Evolutionary conservation across 495 filamentous ascomycete genomes (phyloP).

Genomic region (Cladorrhinum samala): DNA sequence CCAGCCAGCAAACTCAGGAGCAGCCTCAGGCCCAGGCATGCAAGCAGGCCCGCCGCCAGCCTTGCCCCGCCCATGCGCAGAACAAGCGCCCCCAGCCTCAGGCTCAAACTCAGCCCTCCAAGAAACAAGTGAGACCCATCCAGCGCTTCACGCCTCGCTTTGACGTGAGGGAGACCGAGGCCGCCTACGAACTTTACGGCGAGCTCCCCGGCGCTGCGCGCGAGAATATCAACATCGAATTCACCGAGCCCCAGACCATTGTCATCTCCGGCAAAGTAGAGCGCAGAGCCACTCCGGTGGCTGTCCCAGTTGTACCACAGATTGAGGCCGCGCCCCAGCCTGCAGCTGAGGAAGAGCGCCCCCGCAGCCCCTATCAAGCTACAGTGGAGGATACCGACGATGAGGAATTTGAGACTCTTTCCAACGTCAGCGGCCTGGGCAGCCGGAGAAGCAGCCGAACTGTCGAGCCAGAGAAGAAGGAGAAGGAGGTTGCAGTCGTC

Average conservation of each 20-base stretch:
- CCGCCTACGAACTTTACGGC: slow-evolving; percentile 74
- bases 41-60: slow-evolving; percentile 38
- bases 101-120: slow-evolving; percentile 27
- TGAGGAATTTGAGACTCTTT: slow-evolving; percentile 5
- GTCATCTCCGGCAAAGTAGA: slow-evolving; percentile 65
- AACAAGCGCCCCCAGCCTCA: slow-evolving; percentile 16
- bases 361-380: slow-evolving; percentile 36
- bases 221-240: slow-evolving; percentile 74
- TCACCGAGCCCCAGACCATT: slow-evolving; percentile 72
- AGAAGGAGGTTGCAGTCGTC: slow-evolving; percentile 16
- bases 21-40: background rate
- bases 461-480: slow-evolving; percentile 20
- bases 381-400: slow-evolving; percentile 26
- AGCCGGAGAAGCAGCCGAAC: background rate
- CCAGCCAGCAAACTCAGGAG: background rate
- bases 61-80: slow-evolving; percentile 14
- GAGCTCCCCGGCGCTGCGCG: slow-evolving; percentile 81
- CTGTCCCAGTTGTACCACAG: background rate
- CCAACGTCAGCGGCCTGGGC: background rate
- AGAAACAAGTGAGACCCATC: no score
- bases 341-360: slow-evolving; percentile 22
- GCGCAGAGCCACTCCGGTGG: slow-evolving; percentile 27
- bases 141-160: slow-evolving; percentile 56
- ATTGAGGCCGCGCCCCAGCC: slow-evolving; percentile 31
- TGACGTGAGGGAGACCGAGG: slow-evolving; percentile 65